A percentile compares a stretch with the other conserved stretches of the same genome.
phyloP scores from a whole-genome alignment of 2,329 filamentous ascomycete genomes.

The Claviceps cyperi region DNA sequence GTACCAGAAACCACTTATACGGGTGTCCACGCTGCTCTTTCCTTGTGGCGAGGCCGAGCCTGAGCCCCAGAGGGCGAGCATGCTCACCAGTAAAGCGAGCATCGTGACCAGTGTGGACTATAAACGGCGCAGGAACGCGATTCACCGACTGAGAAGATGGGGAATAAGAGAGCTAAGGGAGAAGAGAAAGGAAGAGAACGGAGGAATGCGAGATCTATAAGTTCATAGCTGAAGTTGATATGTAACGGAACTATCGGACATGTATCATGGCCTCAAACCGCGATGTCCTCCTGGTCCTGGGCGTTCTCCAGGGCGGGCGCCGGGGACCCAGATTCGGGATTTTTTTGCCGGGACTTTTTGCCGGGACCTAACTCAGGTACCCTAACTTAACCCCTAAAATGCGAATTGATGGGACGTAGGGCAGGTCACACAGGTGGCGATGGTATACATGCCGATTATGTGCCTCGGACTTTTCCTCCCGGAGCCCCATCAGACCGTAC shows the following conservation, averaged over 20 bases:
- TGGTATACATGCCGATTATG: no score
- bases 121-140: no score
- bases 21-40: background rate
- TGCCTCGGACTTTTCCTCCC: no score
- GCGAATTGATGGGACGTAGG: no score
- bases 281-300: background rate
- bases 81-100: background rate
- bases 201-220: background rate
- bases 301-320: background rate
- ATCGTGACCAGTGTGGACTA: background rate
- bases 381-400: no score
- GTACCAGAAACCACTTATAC: slow-evolving; percentile 24
- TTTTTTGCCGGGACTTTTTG: no score
- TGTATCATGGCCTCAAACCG: background rate
- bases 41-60: slow-evolving; percentile 8
- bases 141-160: background rate
- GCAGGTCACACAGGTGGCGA: no score
- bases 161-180: background rate
- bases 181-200: background rate
- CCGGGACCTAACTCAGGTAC: no score
- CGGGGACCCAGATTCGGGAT: no score
- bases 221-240: background rate
- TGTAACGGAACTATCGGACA: background rate
- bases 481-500: no score
- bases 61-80: slow-evolving; percentile 5